Evolutionary conservation across 31 red algal species (phyloP), one percentile per base, ranked within the genome.

Genomic region (Pterothamnion heteromorphum): DNA sequence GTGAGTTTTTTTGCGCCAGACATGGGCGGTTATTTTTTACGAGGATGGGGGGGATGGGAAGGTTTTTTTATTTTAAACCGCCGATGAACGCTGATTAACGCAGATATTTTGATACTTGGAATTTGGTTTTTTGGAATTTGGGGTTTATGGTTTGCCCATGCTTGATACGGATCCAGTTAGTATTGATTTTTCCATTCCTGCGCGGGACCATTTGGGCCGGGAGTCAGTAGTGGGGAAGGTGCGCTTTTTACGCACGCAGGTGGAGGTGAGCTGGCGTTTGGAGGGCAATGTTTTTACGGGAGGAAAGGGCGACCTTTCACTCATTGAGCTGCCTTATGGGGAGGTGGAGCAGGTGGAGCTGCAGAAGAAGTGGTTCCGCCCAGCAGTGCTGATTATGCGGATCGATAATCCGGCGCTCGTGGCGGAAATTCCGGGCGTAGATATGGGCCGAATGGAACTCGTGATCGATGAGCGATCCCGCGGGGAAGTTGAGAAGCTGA

Each of bases 401-500:
- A 64, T 64, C 51, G 51, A 9, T n/a, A n/a, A 64, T n/a, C 51
- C 51, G 51, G 9, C 51, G 9, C 51, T 64, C 51, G 51, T 64
- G 14, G 51, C 51, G 14, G n/a, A 64, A n/a, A 64, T 64, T n/a
- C 51, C 51, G 9, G 51, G 51, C 9, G 51, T 64, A 64, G 51
- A 64, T 18, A 64, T 64, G 51, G 51, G 51, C 14, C 9, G n/a
- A 64, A 64, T 64, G 51, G 51, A 18, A 64, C n/a, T 64, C 9
- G n/a, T 18, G 51, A 64, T 64, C 51, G 51, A 64, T 64, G n/a
- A 64, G 14, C 51, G 51, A n/a, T 64, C 51, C n/a, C 51, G 51
- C n/a, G 51, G n/a, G n/a, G 51, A 64, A 64, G 51, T n/a, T n/a
- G 51, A 64, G 51, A 64, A 64, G n/a, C n/a, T 64, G n/a, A n/a